These are phyloP conservation scores for Alliaria petiolata DNA, from an alignment of 345 rosid species.

Conservation along the genomic window DNA sequence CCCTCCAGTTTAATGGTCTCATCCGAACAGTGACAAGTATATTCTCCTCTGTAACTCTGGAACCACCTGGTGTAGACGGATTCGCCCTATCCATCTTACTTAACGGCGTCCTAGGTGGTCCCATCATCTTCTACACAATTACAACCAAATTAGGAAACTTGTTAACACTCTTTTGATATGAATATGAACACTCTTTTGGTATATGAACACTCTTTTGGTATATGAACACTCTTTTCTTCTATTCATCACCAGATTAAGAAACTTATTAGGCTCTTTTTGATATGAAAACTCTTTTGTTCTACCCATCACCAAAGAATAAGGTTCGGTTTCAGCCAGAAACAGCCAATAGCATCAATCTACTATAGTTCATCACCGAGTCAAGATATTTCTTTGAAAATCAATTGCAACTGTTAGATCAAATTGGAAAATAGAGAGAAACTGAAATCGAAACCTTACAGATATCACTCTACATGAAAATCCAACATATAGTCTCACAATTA, in stretches of 20 bases:
- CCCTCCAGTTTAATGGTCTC: constrained; percentile 78
- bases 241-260: background rate
- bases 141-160: background rate
- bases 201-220: background rate
- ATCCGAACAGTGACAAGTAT: constrained; percentile 80
- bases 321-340: background rate
- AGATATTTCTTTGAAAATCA: background rate
- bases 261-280: too few relatives aligned
- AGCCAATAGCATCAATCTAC: background rate
- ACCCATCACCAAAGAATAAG: background rate
- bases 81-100: constrained; percentile 47
- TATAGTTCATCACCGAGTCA: background rate
- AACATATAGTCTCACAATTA: background rate
- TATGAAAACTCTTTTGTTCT: background rate
- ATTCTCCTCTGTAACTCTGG: constrained; percentile 71
- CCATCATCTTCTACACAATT: constrained; percentile 42
- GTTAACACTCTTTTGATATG: background rate
- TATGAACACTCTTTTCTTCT: background rate
- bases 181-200: background rate
- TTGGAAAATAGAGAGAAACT: background rate
- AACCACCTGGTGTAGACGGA: constrained; percentile 59
- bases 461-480: background rate
- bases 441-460: background rate
- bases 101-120: constrained; percentile 66
- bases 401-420: background rate